These are phyloP conservation scores for Rhytidhysteron rufulum DNA, from an alignment of 2,329 filamentous ascomycete genomes.

Conservation along the genomic window DNA sequence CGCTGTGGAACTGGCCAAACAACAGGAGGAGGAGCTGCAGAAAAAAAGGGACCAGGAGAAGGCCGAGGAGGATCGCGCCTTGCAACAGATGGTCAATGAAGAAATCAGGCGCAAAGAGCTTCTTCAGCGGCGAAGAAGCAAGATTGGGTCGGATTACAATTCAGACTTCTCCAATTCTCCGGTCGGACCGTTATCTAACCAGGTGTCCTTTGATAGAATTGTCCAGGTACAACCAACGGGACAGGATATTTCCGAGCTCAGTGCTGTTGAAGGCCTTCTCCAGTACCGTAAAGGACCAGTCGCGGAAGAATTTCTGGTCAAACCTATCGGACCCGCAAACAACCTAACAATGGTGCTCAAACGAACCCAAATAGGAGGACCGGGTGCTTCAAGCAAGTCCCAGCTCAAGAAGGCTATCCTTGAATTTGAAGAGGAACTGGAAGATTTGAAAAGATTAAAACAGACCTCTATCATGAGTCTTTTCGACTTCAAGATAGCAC, in stretches of 20 bases:
- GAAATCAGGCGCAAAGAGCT: constrained; percentile 67
- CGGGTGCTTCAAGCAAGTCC: constrained; percentile 60
- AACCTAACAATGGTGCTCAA: constrained; percentile 61
- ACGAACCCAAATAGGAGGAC: constrained; percentile 22
- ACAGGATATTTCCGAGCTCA: constrained; percentile 64
- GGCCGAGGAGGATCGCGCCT: constrained; percentile 65
- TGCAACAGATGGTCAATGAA: constrained; percentile 68
- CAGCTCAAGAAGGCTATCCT: constrained; percentile 74
- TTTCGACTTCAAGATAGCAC: constrained; percentile 72
- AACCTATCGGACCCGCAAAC: constrained; percentile 57
- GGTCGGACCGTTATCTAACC: constrained; percentile 24
- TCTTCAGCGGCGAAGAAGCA: constrained; percentile 54
- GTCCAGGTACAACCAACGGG: constrained; percentile 61
- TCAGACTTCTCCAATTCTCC: constrained; percentile 35
- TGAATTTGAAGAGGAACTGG: constrained; percentile 70
- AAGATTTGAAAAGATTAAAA: constrained; percentile 67
- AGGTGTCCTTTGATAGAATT: constrained; percentile 63
- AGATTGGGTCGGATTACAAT: constrained; percentile 20
- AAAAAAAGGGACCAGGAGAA: constrained; percentile 45
- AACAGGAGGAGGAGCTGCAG: constrained; percentile 39
- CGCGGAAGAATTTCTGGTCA: constrained; percentile 68
- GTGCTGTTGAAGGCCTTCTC: constrained; percentile 66
- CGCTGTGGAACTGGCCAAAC: constrained; percentile 55
- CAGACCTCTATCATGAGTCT: constrained; percentile 77
- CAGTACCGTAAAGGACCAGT: constrained; percentile 63